phyloP scores from a whole-genome alignment of 2,329 filamentous ascomycete genomes.

The Penicillium sp. region DNA sequence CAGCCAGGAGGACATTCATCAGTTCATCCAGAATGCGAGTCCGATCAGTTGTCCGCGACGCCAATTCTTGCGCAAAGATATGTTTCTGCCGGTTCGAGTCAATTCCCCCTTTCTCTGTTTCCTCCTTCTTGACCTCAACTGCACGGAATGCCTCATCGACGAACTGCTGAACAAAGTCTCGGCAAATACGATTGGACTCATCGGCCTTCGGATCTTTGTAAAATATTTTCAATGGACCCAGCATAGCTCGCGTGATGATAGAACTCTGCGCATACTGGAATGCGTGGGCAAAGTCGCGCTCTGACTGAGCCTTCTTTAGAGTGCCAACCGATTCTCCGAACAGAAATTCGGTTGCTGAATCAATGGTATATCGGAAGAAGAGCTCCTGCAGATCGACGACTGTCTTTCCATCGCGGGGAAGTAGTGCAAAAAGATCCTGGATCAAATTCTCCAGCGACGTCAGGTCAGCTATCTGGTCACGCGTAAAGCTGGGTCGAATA shows the following conservation, averaged over 20 bases:
- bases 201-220: constrained; percentile 39
- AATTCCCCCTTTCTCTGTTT: neutral
- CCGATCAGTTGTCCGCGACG: constrained; percentile 49
- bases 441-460: neutral
- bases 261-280: constrained; percentile 34
- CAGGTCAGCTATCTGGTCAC: constrained; percentile 11
- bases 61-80: constrained; percentile 60
- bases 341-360: constrained; percentile 68
- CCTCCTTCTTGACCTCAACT: neutral
- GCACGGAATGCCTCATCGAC: neutral
- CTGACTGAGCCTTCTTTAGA: constrained; percentile 25
- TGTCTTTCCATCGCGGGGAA: constrained; percentile 42
- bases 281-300: constrained; percentile 33
- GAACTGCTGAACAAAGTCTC: neutral
- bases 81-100: neutral
- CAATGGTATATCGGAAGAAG: constrained; percentile 67
- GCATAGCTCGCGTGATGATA: constrained; percentile 30
- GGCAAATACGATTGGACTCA: neutral
- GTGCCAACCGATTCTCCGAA: constrained; percentile 61
- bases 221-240: constrained; percentile 24
- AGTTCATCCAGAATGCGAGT: constrained; percentile 52
- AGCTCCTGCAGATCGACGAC: constrained; percentile 62
- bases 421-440: constrained; percentile 4
- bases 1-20: constrained; percentile 30
- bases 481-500: constrained; percentile 18